Base-by-base conservation (phyloP, 768 basidiomycete genomes). In the Xanthoconium purpureum region DNA sequence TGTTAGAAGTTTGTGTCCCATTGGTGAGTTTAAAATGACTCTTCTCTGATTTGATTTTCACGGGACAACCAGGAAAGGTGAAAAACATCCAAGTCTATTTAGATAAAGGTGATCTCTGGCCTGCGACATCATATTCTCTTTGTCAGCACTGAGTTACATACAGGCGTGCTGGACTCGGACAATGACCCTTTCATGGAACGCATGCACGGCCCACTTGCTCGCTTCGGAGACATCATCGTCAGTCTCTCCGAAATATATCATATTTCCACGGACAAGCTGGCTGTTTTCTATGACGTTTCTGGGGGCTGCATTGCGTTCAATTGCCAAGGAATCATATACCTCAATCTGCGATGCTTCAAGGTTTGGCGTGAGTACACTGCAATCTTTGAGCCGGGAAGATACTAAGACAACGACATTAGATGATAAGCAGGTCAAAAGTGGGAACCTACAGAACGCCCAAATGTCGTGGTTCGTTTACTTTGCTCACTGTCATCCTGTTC, bases 221-320 rank as follows among this genome's bases (percentile, higher is more conserved):
- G 89, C 28, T 93, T 95, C 66, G 80, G 88, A 13, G 75, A 81
- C 46, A 74, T 94, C 39, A 76, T 93, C 52, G 71, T 72, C 3
- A 79, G 84, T 0, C 76, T 96, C 24, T 77, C 83, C 3, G 64
- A 75, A 24, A 73, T 94, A 11, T 97, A 91, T 70, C 77, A 79
- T 61, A 78, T 96, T 35, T 84, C 90, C 1, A 70, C 83, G 10
- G 69, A 79, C 0, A 85, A 84, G 44, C 64, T 95, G 51, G 88
- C 92, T 61, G 79, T 98, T 17, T 97, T 96, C 70, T 87, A 87
- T 71, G 93, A 98, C 62, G 66, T 77, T 10, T 74, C 75, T 11
- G 94, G 94, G 1, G 85, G 84, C 2, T 73, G 88, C 15, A 94
- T 96, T 55, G 95, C 93, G 2, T 97, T 98, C 78, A 98, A 98